Percentiles rank a stretch among this genome's conserved stretches.
Conservation (phyloP, 306 rosid genomes). For the Pachyrhizus erosus region DNA sequence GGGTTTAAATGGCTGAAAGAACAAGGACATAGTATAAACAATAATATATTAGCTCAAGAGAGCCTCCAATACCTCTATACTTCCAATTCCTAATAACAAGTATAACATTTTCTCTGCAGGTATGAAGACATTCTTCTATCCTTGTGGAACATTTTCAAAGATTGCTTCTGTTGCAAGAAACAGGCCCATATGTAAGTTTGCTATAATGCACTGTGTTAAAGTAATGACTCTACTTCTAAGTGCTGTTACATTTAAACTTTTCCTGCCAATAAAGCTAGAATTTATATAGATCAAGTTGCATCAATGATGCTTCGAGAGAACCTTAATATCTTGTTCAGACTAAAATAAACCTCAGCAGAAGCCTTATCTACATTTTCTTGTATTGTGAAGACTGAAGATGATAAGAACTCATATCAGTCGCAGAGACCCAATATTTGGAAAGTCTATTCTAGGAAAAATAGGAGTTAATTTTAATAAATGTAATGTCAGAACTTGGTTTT, state of each 20-base stretch:
- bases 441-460: background rate
- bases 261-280: slow-evolving; percentile 40
- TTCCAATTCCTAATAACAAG: slow-evolving; percentile 29
- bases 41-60: background rate
- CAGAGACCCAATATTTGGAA: background rate
- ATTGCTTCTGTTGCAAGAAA: slow-evolving; percentile 84
- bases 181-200: slow-evolving; percentile 88
- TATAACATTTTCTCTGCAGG: slow-evolving; percentile 59
- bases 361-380: slow-evolving; percentile 5
- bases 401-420: background rate
- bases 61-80: slow-evolving; percentile 6
- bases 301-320: background rate
- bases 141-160: slow-evolving; percentile 95
- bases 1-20: slow-evolving; percentile 8
- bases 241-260: background rate
- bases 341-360: background rate
- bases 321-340: background rate
- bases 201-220: slow-evolving; percentile 21
- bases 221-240: slow-evolving; percentile 25
- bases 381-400: slow-evolving; percentile 17
- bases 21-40: background rate
- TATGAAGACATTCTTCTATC: slow-evolving; percentile 85
- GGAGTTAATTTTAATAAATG: background rate
- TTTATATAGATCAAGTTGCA: slow-evolving; percentile 31
- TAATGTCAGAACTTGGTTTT: background rate